Base-by-base conservation (phyloP, 2,329 filamentous ascomycete species). In the Byssoonygena ceratinophila region DNA sequence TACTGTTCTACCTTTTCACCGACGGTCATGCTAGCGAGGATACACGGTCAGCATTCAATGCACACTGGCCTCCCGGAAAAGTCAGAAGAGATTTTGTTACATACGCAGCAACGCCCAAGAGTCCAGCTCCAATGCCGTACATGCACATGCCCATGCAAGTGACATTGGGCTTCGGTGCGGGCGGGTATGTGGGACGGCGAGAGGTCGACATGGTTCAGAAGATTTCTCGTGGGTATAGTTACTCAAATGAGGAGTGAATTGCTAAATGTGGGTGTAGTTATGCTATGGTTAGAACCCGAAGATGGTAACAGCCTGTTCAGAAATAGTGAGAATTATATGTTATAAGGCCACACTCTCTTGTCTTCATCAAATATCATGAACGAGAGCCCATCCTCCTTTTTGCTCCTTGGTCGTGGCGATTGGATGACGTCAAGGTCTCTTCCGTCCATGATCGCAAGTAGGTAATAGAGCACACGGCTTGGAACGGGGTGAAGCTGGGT, bases 1-100 rank as follows among this genome's bases (percentile, higher is more conserved):
- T 59, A 23, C 55, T 65, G 63, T 54, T 66, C 63, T 31, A 63
- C 23, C 51, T 63, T 61, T 54, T 63, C 60, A 25, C 54, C 54
- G 29, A 62, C 55, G 31, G 58, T 57, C 64, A 66, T 64, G 43
- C 64, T 65, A 27, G 14, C 9, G 4, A 5, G 27, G 27, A 29
- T 16, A 20, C 4, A 40, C 4, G 36, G 36, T 40, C 14, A 40
- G 36, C 36, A 40, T 36, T 36, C 6, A 14, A 6, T 36, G n/a
- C n/a, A n/a, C n/a, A n/a, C n/a, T n/a, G n/a, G n/a, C 12, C 29
- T 12, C 12, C 6, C 29, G 29, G 29, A 32, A 12, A n/a, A n/a
- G n/a, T n/a, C n/a, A n/a, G n/a, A n/a, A n/a, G n/a, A n/a, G n/a
- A n/a, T n/a, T n/a, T n/a, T n/a, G n/a, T n/a, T n/a, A n/a, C n/a